phyloP scores from a whole-genome alignment of 306 rosid genomes.

The Carpinus fangiana region DNA sequence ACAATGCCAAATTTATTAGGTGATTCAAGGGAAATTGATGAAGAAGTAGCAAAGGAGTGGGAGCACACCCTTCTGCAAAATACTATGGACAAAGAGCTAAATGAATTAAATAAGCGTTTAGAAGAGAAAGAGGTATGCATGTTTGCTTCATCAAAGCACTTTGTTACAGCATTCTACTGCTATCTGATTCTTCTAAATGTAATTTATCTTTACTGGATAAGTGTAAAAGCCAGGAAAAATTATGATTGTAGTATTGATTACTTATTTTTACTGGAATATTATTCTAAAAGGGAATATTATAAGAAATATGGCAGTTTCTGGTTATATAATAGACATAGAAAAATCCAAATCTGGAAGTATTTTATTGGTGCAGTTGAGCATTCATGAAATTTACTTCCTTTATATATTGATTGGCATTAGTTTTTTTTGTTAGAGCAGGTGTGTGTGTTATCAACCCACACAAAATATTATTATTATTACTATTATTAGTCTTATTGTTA shows the following conservation, averaged over 20 bases:
- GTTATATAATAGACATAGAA: background rate
- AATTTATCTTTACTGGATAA: background rate
- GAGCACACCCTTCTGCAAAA: constrained; percentile 95
- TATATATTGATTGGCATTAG: background rate
- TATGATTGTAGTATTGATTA: background rate
- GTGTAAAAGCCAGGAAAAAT: background rate
- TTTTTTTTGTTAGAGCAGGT: background rate
- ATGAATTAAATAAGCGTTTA: constrained; percentile 90
- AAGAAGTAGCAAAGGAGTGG: constrained; percentile 96
- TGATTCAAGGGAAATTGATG: constrained; percentile 80
- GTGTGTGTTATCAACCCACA: background rate
- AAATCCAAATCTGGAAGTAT: background rate
- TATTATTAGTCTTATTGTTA: too few species aligned
- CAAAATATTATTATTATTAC: background rate
- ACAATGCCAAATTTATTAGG: constrained; percentile 51
- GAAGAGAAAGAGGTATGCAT: constrained; percentile 85
- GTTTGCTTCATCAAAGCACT: background rate
- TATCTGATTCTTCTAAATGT: background rate
- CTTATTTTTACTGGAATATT: background rate
- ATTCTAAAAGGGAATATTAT: background rate
- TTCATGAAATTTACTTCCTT: background rate
- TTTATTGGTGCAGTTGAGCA: background rate
- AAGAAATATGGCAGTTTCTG: background rate
- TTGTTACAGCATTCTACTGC: constrained; percentile 14
- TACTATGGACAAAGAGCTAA: constrained; percentile 94